These are phyloP conservation scores for Cucumis cinereus DNA, from an alignment of 306 rosid genomes.

Conservation along the genomic window DNA sequence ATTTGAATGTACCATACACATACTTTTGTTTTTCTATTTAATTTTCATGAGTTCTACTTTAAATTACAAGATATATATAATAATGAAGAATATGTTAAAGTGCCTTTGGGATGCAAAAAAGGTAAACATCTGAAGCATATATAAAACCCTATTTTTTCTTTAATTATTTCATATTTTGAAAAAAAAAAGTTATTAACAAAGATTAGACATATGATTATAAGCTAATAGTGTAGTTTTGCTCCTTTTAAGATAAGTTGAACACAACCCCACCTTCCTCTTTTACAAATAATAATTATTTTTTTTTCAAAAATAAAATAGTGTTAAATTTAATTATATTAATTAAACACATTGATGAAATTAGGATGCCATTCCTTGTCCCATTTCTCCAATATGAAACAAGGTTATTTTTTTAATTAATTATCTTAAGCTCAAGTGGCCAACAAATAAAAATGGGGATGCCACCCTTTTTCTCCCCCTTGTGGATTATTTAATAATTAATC, in stretches of 20 bases:
- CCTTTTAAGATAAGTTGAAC: constrained; percentile 5
- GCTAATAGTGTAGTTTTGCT: constrained; percentile 1
- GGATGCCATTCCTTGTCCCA: neutral
- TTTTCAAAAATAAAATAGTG: too few species aligned
- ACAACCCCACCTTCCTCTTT: neutral
- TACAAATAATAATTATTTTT: neutral
- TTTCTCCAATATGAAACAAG: constrained; percentile 2
- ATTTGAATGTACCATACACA: neutral
- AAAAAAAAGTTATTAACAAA: neutral
- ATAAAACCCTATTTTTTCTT: neutral
- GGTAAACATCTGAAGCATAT: neutral
- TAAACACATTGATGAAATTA: constrained; percentile 5
- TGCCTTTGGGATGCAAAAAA: constrained; percentile 10
- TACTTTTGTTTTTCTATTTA: neutral
- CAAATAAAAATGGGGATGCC: constrained; percentile 9
- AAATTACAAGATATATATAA: neutral
- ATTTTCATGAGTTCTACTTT: neutral
- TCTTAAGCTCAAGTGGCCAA: neutral
- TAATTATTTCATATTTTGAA: neutral
- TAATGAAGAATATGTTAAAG: neutral
- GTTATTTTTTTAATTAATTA: too few species aligned
- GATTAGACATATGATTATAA: neutral
- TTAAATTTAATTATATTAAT: neutral
- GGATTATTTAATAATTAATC: neutral
- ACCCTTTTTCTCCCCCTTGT: neutral